phyloP scores from a whole-genome alignment of 2,329 filamentous ascomycete species.

The Diplodia seriata region DNA sequence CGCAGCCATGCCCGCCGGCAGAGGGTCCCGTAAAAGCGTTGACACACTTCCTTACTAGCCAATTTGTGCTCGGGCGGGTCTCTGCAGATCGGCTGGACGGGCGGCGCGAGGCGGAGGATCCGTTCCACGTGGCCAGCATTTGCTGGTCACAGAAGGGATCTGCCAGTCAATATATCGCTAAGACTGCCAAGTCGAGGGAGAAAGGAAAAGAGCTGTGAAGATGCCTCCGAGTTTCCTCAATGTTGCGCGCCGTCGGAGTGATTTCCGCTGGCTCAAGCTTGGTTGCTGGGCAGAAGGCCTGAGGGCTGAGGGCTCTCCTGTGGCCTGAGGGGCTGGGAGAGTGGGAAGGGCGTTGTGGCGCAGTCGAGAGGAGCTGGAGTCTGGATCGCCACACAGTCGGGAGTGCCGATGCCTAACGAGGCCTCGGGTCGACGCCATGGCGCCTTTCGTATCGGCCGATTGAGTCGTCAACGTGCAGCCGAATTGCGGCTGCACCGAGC shows the following conservation, averaged over 20 bases:
- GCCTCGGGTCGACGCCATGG: neutral
- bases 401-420: neutral
- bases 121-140: conserved; percentile 12
- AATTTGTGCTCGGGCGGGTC: neutral
- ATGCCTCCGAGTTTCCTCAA: neutral
- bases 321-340: neutral
- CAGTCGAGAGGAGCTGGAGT: neutral
- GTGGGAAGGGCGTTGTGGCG: neutral
- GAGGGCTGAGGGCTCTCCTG: neutral
- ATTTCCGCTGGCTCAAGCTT: too few species aligned
- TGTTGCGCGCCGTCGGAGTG: too few species aligned
- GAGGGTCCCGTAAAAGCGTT: too few species aligned
- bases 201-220: neutral
- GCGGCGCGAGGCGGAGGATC: conserved; percentile 6
- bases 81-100: neutral
- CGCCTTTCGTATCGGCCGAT: neutral
- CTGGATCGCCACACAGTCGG: conserved; percentile 5
- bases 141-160: conserved; percentile 17
- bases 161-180: conserved; percentile 19
- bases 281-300: too few species aligned
- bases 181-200: neutral
- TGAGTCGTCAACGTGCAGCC: neutral
- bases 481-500: neutral
- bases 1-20: too few species aligned
- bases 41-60: too few species aligned